phyloP scores from a whole-genome alignment of 1,284 basidiomycete genomes.

The Irpex sp. region DNA sequence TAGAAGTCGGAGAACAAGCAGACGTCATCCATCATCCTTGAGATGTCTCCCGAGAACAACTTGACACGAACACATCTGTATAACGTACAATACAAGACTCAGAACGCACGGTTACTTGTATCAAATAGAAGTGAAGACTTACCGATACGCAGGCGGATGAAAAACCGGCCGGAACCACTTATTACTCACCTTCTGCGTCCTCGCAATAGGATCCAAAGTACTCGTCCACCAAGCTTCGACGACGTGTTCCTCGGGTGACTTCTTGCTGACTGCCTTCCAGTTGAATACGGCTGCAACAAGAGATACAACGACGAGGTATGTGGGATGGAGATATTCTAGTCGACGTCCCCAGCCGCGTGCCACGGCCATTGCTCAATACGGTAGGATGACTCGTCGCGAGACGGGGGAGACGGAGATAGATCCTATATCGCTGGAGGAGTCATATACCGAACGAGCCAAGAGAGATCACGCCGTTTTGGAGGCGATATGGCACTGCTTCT shows the following conservation, averaged over 20 bases:
- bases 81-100: neutral
- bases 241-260: neutral
- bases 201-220: neutral
- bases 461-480: neutral
- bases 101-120: neutral
- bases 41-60: neutral
- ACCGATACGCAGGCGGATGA: neutral
- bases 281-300: neutral
- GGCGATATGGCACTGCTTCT: no score
- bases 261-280: neutral
- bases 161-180: neutral
- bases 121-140: neutral
- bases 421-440: neutral
- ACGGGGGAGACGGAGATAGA: neutral
- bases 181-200: neutral
- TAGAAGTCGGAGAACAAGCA: neutral
- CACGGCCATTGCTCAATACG: neutral
- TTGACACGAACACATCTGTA: neutral
- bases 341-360: neutral
- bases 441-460: neutral
- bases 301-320: neutral
- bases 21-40: neutral
- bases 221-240: neutral
- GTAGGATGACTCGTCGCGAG: neutral
- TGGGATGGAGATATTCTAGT: neutral